phyloP scores from a whole-genome alignment of 108 stramenopile species.

The Fistulifera solaris region DNA sequence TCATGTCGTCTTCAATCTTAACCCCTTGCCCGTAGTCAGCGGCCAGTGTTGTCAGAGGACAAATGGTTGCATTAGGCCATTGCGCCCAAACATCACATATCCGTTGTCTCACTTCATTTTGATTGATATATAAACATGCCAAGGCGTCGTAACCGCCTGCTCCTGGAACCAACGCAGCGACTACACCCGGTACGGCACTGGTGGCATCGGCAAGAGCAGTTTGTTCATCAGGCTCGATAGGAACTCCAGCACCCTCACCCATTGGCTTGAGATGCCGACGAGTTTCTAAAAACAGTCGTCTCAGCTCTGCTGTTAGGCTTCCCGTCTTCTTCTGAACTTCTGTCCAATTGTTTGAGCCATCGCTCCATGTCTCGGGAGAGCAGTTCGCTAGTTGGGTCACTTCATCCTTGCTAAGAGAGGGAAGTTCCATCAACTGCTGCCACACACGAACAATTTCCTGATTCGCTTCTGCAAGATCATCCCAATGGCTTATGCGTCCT shows the following conservation, averaged over 20 bases:
- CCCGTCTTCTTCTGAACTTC: constrained; percentile 17
- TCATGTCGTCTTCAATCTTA: not conserved
- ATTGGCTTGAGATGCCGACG: constrained; percentile 59
- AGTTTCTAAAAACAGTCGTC: constrained; percentile 42
- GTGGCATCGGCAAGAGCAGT: constrained; percentile 82
- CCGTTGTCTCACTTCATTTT: constrained; percentile 36
- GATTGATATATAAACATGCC: constrained; percentile 70
- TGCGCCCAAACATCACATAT: constrained; percentile 61
- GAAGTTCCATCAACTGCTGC: constrained; percentile 16
- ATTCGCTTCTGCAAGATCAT: constrained; percentile 55
- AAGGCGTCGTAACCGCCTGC: constrained; percentile 95
- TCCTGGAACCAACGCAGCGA: constrained; percentile 88
- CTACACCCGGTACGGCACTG: constrained; percentile 73
- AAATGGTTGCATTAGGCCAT: constrained; percentile 30
- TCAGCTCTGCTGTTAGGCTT: constrained; percentile 17
- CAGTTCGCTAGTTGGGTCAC: constrained; percentile 21
- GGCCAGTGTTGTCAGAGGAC: constrained; percentile 56
- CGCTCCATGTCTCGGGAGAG: constrained; percentile 32
- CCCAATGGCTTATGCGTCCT: constrained; percentile 61
- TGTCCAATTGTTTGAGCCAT: not conserved
- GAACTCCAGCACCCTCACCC: constrained; percentile 81
- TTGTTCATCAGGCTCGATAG: constrained; percentile 86
- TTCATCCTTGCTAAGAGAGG: not conserved
- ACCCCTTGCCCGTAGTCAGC: constrained; percentile 29
- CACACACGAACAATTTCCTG: constrained; percentile 40